Conservation (phyloP, 176 grass and related monocot genomes). For the Saccharum officinarum region DNA sequence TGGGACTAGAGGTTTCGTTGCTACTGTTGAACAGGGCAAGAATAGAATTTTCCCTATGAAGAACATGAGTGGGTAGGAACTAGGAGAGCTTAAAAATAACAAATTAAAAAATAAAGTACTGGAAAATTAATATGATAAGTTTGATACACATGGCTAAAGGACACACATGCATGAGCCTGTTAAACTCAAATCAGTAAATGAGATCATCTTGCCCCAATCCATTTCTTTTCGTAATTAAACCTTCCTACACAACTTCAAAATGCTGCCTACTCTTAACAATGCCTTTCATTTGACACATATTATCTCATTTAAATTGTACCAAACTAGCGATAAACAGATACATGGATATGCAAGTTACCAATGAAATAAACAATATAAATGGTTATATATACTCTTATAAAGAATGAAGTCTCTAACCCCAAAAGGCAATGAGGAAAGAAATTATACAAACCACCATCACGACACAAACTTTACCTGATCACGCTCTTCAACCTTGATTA, state of each 20-base stretch:
- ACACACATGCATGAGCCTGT: not conserved
- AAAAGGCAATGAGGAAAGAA: slow-evolving; percentile 3
- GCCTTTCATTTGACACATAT: not conserved
- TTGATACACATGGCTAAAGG: not conserved
- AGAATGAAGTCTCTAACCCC: slow-evolving; percentile 2
- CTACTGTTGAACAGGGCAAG: not conserved
- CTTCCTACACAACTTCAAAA: not conserved
- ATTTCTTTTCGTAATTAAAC: not conserved
- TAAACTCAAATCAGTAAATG: not conserved
- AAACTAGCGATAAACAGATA: not conserved
- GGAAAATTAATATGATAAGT: slow-evolving; percentile 1
- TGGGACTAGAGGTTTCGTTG: not conserved
- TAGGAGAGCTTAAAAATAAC: not conserved
- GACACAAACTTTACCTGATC: slow-evolving; percentile 72
- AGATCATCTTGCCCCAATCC: not conserved
- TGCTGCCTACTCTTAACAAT: not conserved
- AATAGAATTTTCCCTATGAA: not conserved
- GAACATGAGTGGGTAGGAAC: not conserved
- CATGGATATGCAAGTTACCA: not conserved
- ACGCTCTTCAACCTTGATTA: slow-evolving; percentile 75
- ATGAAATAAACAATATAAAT: slow-evolving; percentile 5
- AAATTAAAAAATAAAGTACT: not conserved
- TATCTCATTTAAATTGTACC: not conserved
- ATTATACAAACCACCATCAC: slow-evolving; percentile 9
- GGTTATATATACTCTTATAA: not conserved